These are phyloP conservation scores for Cladosporium sp. DNA, from an alignment of 2,329 filamentous ascomycete species.

Conservation along the genomic window DNA sequence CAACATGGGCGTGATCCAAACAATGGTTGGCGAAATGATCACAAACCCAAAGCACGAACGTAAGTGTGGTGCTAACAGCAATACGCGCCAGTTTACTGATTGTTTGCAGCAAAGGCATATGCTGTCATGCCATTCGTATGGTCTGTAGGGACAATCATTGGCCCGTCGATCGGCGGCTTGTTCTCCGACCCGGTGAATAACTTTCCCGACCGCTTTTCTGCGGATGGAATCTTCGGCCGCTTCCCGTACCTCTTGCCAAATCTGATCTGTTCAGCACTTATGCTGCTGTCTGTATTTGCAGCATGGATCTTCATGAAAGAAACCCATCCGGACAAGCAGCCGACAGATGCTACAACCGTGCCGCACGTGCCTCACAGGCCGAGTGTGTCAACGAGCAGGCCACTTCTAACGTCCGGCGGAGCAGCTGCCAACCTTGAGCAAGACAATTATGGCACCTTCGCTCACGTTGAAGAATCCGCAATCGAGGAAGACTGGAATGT, in stretches of 20 bases:
- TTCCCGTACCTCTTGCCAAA: constrained; percentile 92
- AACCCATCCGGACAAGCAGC: constrained; percentile 81
- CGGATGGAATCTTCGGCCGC: constrained; percentile 67
- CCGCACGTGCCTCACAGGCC: background rate
- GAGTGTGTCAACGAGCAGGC: constrained; percentile 24
- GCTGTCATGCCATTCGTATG: constrained; percentile 94
- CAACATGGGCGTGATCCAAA: constrained; percentile 75
- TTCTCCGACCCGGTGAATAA: constrained; percentile 76
- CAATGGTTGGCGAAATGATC: constrained; percentile 88
- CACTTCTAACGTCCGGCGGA: constrained; percentile 55
- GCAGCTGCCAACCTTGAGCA: constrained; percentile 71
- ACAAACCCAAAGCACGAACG: constrained; percentile 80
- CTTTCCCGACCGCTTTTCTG: constrained; percentile 70
- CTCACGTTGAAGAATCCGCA: constrained; percentile 52
- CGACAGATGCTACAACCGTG: constrained; percentile 43
- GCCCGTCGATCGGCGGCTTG: constrained; percentile 82
- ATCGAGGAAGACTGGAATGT: constrained; percentile 55
- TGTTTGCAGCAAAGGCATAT: constrained; percentile 64
- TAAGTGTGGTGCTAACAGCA: background rate
- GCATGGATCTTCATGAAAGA: constrained; percentile 83
- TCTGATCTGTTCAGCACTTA: constrained; percentile 73
- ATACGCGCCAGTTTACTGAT: constrained; percentile 52
- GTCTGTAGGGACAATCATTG: constrained; percentile 85
- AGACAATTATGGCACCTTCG: constrained; percentile 55
- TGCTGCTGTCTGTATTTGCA: constrained; percentile 74